Base-by-base conservation (phyloP, 768 basidiomycete genomes). In the Podaxis sp. region DNA sequence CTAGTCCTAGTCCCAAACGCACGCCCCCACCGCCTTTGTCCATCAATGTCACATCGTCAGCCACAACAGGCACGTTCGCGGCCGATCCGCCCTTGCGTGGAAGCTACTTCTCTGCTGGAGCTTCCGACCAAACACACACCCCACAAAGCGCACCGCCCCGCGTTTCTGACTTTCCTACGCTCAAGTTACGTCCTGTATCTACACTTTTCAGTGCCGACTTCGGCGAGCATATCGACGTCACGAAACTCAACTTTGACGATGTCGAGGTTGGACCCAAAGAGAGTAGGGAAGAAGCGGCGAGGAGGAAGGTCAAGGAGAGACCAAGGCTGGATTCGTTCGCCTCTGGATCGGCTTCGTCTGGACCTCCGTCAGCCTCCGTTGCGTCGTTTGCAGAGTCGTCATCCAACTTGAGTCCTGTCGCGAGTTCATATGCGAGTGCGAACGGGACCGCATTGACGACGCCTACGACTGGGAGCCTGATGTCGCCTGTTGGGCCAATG, bases 181-280 rank as follows among this genome's bases (percentile, higher is more conserved):
- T 94, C 52, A 86, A 84, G 67, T 74, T 94, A 56, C 84, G 92
- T 15, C 91, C 91, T 2, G 79, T 93, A 17, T 93, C 92, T 22
- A 85, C 87, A 1, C 77, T 88, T 48, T 94, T 94, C 72, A 88
- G 89, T 68, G 76, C 84, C 10, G 85, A 89, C 28, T 90, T 93
- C 68, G 78, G 81, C 8, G 80, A 82, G 33, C 78, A 82, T 54
- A 74, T 84, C 37, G 73, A 80, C 51, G 15, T 40, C n/a, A 40
- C 61, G 15, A 56, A 56, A 12, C 15, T 62, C 22, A 50, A 26
- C 46, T 40, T 50, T 36, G 54, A 51, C 22, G 55, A 61, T 15
- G 4, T 46, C 10, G 52, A 51, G 77, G 36, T 66, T 57, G 57
- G 67, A 64, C n/a, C 61, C 13, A 62, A 56, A 12, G 54, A 55